A percentile compares a stretch with the other conserved stretches of the same genome.
phyloP scores from a whole-genome alignment of 352 stramenopile species.

The Phytophthora cryptogea region DNA sequence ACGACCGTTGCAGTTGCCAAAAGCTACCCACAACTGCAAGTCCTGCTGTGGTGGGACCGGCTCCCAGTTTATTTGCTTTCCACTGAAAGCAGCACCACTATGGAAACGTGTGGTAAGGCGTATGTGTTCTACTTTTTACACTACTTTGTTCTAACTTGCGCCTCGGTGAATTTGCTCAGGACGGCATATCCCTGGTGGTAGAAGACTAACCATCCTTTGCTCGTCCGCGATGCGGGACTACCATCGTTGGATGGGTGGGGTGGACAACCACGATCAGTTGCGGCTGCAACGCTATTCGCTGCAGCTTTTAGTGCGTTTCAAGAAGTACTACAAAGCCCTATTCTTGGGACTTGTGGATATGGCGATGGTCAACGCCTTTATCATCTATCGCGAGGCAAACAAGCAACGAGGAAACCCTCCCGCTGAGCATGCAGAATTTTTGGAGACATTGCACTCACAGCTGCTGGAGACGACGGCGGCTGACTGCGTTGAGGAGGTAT shows the following conservation, averaged over 20 bases:
- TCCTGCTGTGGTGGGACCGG: neutral
- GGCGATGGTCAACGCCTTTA: neutral
- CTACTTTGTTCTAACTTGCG: neutral
- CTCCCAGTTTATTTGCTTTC: neutral
- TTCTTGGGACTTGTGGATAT: neutral
- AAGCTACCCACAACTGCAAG: neutral
- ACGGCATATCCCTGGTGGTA: neutral
- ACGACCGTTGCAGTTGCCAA: neutral
- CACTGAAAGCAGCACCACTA: neutral
- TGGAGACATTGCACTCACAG: neutral
- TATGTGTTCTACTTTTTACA: too few relatives aligned
- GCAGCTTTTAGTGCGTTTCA: neutral
- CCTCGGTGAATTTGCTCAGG: neutral
- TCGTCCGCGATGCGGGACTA: neutral
- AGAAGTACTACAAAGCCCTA: neutral
- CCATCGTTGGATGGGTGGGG: neutral
- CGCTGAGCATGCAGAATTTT: neutral
- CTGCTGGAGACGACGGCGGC: too few relatives aligned
- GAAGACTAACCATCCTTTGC: neutral
- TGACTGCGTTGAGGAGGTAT: too few relatives aligned
- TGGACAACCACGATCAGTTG: neutral
- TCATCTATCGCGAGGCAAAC: neutral
- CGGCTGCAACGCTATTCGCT: too few relatives aligned
- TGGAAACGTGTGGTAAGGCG: neutral
- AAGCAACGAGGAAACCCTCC: neutral